These are phyloP conservation scores for Anthracocystis setariae DNA, from an alignment of 1,284 basidiomycete species.

Conservation along the genomic window DNA sequence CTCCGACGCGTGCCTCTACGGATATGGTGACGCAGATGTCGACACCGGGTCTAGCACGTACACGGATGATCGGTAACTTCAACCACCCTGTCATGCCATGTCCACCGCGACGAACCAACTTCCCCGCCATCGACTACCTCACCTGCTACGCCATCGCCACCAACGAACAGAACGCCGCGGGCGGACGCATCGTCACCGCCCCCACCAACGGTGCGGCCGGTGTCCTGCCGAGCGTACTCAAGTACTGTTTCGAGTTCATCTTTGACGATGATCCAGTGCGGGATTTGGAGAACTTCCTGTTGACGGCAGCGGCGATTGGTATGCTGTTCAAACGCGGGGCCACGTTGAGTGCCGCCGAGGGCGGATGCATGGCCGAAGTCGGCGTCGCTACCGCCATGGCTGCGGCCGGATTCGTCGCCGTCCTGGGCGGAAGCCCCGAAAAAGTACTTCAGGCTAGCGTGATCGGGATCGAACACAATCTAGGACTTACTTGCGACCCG, in stretches of 20 bases:
- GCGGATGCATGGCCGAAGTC: conserved; percentile 69
- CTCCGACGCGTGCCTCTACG: neutral
- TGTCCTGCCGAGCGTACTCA: conserved; percentile 85
- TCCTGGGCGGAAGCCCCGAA: conserved; percentile 69
- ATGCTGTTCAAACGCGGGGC: conserved; percentile 98
- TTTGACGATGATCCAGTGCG: conserved; percentile 81
- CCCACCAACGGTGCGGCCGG: conserved; percentile 82
- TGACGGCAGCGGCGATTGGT: conserved; percentile 85
- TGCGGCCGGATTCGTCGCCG: conserved; percentile 89
- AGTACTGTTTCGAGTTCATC: conserved; percentile 85
- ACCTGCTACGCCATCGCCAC: conserved; percentile 70
- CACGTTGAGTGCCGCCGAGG: conserved; percentile 92
- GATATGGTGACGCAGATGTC: neutral
- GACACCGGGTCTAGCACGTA: conserved; percentile 11
- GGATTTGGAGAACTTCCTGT: conserved; percentile 83
- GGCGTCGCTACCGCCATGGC: conserved; percentile 88
- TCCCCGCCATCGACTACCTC: conserved; percentile 92
- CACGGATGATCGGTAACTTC: conserved; percentile 77
- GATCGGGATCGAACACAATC: conserved; percentile 78
- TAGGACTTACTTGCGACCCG: conserved; percentile 62
- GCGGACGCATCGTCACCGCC: conserved; percentile 91
- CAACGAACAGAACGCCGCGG: conserved; percentile 83
- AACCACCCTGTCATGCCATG: conserved; percentile 78
- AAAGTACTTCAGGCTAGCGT: conserved; percentile 82
- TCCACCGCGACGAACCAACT: conserved; percentile 77